phyloP scores from a whole-genome alignment of 768 basidiomycete genomes.

The Sarcodon sp. region DNA sequence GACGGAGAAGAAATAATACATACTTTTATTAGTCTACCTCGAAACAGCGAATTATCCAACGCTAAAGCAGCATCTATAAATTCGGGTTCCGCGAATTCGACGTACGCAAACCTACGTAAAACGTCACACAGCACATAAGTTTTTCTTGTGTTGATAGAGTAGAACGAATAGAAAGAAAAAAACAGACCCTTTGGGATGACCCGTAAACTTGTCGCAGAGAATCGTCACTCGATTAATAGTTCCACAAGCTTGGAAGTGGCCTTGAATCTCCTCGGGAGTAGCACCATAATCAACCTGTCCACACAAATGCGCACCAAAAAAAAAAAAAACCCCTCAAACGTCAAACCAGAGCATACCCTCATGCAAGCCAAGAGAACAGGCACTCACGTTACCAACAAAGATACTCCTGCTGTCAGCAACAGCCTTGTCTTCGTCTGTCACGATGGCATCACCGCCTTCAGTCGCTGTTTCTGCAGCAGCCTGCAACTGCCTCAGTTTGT shows the following conservation, averaged over 20 bases:
- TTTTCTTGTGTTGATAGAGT: slow-evolving; percentile 1
- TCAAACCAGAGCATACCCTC: neutral
- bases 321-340: neutral
- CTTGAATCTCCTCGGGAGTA: slow-evolving; percentile 97
- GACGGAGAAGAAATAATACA: slow-evolving; percentile 9
- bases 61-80: slow-evolving; percentile 85
- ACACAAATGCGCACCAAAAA: neutral
- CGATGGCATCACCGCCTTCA: slow-evolving; percentile 38
- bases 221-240: slow-evolving; percentile 99
- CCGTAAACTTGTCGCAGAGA: slow-evolving; percentile 98
- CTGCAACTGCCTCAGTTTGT: slow-evolving; percentile 77
- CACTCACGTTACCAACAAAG: slow-evolving; percentile 92
- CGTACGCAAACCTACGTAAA: slow-evolving; percentile 78
- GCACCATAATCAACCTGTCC: slow-evolving; percentile 90
- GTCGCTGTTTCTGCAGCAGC: slow-evolving; percentile 53
- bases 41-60: slow-evolving; percentile 93
- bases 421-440: slow-evolving; percentile 77
- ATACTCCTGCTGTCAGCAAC: slow-evolving; percentile 77
- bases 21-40: slow-evolving; percentile 87
- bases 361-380: neutral
- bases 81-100: slow-evolving; percentile 92
- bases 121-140: slow-evolving; percentile 2
- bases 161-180: slow-evolving; percentile 3
- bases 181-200: slow-evolving; percentile 91
- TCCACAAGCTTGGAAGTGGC: slow-evolving; percentile 93